Evolutionary conservation across 495 filamentous ascomycete genomes (phyloP).

Genomic region (Melanomma pulvis-pyrius): DNA sequence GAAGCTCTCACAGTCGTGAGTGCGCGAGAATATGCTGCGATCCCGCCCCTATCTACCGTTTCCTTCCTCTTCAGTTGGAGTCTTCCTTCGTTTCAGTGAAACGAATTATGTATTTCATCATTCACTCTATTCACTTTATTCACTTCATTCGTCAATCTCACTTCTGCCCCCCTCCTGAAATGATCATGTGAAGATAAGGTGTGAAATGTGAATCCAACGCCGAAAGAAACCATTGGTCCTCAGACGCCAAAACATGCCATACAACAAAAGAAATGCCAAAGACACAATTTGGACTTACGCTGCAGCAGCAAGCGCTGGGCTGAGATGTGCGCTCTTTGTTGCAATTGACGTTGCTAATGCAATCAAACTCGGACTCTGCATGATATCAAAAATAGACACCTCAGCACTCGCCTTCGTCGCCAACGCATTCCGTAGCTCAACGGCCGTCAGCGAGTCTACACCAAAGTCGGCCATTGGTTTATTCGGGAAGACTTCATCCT

Average conservation of each 20-base stretch:
- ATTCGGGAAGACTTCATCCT: constrained; percentile 2
- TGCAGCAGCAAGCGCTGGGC: not conserved
- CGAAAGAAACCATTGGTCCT: not conserved
- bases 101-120: too few relatives aligned
- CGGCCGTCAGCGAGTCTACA: constrained; percentile 25
- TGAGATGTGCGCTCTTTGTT: constrained; percentile 4
- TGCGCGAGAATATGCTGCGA: too few relatives aligned
- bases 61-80: too few relatives aligned
- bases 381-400: constrained; percentile 28
- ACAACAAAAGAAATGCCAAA: not conserved
- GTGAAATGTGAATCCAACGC: not conserved
- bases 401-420: not conserved
- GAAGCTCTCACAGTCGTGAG: too few relatives aligned
- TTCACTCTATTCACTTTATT: too few relatives aligned
- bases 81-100: too few relatives aligned
- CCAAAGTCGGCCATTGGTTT: constrained; percentile 5
- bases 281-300: not conserved
- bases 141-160: too few relatives aligned
- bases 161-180: too few relatives aligned
- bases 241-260: too few relatives aligned
- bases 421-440: constrained; percentile 26
- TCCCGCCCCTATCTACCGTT: too few relatives aligned
- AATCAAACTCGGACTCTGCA: constrained; percentile 8
- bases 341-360: constrained; percentile 12
- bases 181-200: too few relatives aligned